A percentile compares a stretch with the other conserved stretches of the same genome.
phyloP scores from a whole-genome alignment of 2,329 filamentous ascomycete genomes.

The Exophiala sp. region DNA sequence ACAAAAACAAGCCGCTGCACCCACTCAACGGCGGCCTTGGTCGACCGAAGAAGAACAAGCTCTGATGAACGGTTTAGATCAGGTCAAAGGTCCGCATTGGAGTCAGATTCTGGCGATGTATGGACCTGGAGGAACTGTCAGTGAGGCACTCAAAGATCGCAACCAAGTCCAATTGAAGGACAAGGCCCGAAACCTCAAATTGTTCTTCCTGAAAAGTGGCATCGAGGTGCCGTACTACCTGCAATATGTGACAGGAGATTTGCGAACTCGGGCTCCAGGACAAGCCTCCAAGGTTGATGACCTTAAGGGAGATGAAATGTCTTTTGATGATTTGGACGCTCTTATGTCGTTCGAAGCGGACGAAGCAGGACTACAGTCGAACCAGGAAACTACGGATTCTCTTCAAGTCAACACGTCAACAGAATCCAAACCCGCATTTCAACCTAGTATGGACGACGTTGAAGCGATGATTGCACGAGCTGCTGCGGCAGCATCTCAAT shows the following conservation, averaged over 20 bases:
- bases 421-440: slow-evolving; percentile 8
- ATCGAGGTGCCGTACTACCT: slow-evolving; percentile 87
- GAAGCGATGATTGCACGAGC: slow-evolving; percentile 14
- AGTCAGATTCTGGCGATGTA: slow-evolving; percentile 85
- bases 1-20: slow-evolving; percentile 50
- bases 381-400: slow-evolving; percentile 1
- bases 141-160: slow-evolving; percentile 59
- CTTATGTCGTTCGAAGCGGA: slow-evolving; percentile 41
- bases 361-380: slow-evolving; percentile 2
- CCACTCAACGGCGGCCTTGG: slow-evolving; percentile 71
- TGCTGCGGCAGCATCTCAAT: slow-evolving; percentile 10
- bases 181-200: slow-evolving; percentile 53
- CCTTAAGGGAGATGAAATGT: slow-evolving; percentile 47
- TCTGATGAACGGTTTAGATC: slow-evolving; percentile 80
- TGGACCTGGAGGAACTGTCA: slow-evolving; percentile 73
- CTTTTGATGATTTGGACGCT: slow-evolving; percentile 46
- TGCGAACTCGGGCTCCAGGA: slow-evolving; percentile 78
- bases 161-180: slow-evolving; percentile 55
- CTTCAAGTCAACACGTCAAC: slow-evolving; percentile 1
- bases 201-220: slow-evolving; percentile 57
- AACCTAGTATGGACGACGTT: slow-evolving; percentile 21
- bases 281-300: slow-evolving; percentile 48
- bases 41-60: slow-evolving; percentile 86
- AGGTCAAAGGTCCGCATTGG: slow-evolving; percentile 89
- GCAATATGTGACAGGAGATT: slow-evolving; percentile 81